These are phyloP conservation scores for Metschnikowia matae DNA, from an alignment of 805 yeast genomes.

Conservation along the genomic window DNA sequence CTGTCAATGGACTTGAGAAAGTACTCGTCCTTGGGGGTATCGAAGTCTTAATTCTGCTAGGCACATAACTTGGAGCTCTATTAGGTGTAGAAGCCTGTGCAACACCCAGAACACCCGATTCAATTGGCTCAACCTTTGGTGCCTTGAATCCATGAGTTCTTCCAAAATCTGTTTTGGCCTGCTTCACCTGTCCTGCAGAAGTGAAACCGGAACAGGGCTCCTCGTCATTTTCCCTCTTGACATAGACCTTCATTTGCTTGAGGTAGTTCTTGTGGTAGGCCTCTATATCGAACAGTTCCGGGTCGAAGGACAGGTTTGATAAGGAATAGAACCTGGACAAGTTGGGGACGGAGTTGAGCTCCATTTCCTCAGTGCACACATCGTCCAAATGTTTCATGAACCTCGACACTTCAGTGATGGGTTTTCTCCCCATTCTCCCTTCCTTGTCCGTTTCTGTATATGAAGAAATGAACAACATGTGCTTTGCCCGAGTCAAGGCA, in stretches of 20 bases:
- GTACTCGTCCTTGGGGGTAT: neutral
- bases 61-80: neutral
- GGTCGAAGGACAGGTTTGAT: conserved; percentile 2
- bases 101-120: neutral
- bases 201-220: conserved; percentile 3
- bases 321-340: conserved; percentile 19
- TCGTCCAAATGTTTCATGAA: conserved; percentile 20
- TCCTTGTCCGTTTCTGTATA: conserved; percentile 14
- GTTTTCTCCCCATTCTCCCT: conserved; percentile 21
- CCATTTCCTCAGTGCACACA: conserved; percentile 13
- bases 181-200: conserved; percentile 7
- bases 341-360: conserved; percentile 14
- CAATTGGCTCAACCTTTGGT: neutral
- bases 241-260: conserved; percentile 6
- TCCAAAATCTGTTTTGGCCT: neutral
- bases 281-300: conserved; percentile 2
- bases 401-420: conserved; percentile 24
- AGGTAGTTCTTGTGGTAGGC: conserved; percentile 2
- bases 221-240: conserved; percentile 3
- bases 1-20: neutral
- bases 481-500: conserved; percentile 80
- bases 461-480: conserved; percentile 45
- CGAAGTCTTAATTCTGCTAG: neutral
- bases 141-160: neutral
- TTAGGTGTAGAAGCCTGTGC: neutral